These are phyloP conservation scores for Paramecium biaurelia DNA, from an alignment of 73 alveolate species.

Conservation along the genomic window DNA sequence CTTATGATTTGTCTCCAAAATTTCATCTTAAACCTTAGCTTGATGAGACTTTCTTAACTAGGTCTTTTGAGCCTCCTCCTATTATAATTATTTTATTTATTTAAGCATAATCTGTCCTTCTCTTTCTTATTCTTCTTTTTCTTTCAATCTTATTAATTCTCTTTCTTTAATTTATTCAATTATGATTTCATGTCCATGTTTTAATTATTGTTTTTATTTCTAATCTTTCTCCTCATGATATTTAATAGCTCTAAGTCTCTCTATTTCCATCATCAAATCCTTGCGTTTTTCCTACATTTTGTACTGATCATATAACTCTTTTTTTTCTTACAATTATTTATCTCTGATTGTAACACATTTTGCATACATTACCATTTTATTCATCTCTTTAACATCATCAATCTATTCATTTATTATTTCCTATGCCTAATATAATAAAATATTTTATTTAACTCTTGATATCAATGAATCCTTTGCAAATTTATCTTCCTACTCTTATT, in stretches of 20 bases:
- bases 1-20: conserved; percentile 71
- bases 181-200: conserved; percentile 70
- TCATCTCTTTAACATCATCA: conserved; percentile 84
- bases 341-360: conserved; percentile 82
- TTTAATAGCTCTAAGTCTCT: conserved; percentile 77
- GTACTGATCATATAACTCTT: conserved; percentile 69
- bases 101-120: conserved; percentile 78
- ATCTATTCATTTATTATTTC: conserved; percentile 69
- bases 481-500: conserved; percentile 54
- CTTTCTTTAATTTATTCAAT: conserved; percentile 85
- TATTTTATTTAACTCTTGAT: background rate
- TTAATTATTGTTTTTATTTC: conserved; percentile 57
- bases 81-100: conserved; percentile 71
- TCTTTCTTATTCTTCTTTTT: conserved; percentile 78
- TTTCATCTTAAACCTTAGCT: conserved; percentile 73
- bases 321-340: conserved; percentile 74
- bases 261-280: conserved; percentile 87
- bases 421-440: conserved; percentile 55
- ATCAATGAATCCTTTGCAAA: conserved; percentile 45
- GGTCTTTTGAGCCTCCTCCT: conserved; percentile 72
- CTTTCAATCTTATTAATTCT: conserved; percentile 78
- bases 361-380: conserved; percentile 79
- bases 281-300: conserved; percentile 78
- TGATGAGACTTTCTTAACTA: conserved; percentile 66
- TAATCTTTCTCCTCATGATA: conserved; percentile 74